Evolutionary conservation across 2,329 filamentous ascomycete genomes (phyloP), one percentile per base, ranked within the genome.

Genomic region (Orbilia ellipsospora): DNA sequence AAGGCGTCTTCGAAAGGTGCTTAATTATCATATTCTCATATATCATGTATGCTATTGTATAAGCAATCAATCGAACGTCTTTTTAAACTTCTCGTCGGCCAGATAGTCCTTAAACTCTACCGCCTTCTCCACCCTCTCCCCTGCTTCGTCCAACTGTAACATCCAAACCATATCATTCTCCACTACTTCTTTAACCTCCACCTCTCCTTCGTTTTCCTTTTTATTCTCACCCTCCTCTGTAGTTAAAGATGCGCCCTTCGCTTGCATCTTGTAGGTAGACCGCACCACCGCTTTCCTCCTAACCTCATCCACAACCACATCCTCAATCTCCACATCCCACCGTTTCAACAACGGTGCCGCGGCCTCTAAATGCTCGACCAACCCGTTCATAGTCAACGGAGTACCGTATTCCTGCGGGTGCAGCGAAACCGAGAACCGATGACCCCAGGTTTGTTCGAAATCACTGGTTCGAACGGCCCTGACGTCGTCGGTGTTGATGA

Each of bases 261-360:
- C 65, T 48, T 69, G 56, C 36, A 69, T 40, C 23, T 31, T 23
- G 16, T 55, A 54, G 5, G 56, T 62, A 15, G 36, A 56, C 42
- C 57, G 10, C 15, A 62, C 50, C 13, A 62, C 50, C 6, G 31
- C 65, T n/a, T 31, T 61, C 23, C 26, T 62, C n/a, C 40, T 50
- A 16, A 45, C 48, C 28, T 69, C 57, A 31, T 69, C 57, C 13
- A 69, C 23, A 13, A 56, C 8, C 12, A 62, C 48, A 42, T 68
- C 64, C 18, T 59, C 55, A 13, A 60, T 45, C n/a, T 18, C 28
- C 45, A 68, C 48, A 20, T 68, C 55, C 54, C 45, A 68, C 26
- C 16, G n/a, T 4, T 20, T 42, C 20, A 60, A 36, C 23, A 68
- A 15, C 44, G 55, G 55, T 13, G 45, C 48, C 5, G 48, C 64